These are phyloP conservation scores for Beauveria sp. DNA, from an alignment of 2,329 filamentous ascomycete species.

Conservation along the genomic window DNA sequence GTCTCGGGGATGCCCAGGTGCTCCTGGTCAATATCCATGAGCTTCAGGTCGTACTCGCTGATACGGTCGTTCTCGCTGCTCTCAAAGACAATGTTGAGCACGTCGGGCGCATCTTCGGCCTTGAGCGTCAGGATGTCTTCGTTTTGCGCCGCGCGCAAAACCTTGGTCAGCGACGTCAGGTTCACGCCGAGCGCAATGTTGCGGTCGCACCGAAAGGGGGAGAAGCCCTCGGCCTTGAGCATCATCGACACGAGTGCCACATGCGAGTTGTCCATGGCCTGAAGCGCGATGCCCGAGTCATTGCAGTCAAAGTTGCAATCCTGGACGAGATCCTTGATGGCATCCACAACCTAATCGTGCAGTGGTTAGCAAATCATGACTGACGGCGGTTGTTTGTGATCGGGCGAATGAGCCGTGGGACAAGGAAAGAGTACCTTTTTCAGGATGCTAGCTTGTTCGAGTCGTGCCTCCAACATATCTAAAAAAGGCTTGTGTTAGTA, in stretches of 20 bases:
- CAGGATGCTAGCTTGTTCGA: slow-evolving; percentile 86
- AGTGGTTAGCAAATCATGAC: slow-evolving; percentile 15
- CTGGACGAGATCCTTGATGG: slow-evolving; percentile 98
- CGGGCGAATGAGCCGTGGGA: neutral
- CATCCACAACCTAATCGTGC: slow-evolving; percentile 72
- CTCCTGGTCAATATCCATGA: slow-evolving; percentile 99
- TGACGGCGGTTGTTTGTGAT: neutral
- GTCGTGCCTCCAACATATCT: slow-evolving; percentile 89
- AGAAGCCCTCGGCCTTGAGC: slow-evolving; percentile 91
- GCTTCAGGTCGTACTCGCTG: slow-evolving; percentile 98
- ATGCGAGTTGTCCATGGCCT: slow-evolving; percentile 99
- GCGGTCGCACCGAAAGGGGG: slow-evolving; percentile 93
- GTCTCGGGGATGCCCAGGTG: slow-evolving; percentile 97
- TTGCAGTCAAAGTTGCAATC: slow-evolving; percentile 99
- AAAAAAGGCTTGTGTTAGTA: neutral
- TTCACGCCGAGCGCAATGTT: slow-evolving; percentile 98
- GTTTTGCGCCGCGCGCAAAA: slow-evolving; percentile 86
- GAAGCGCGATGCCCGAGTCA: slow-evolving; percentile 94
- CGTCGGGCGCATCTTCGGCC: slow-evolving; percentile 93
- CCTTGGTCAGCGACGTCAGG: slow-evolving; percentile 91
- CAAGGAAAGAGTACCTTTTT: slow-evolving; percentile 64
- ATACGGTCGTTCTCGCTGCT: slow-evolving; percentile 79
- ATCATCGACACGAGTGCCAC: slow-evolving; percentile 98
- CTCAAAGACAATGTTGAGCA: slow-evolving; percentile 93
- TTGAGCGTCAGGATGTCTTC: slow-evolving; percentile 95